A percentile compares a stretch with the other conserved stretches of the same genome.
Conservation (phyloP, 1,284 basidiomycete genomes). For the Lentinus polychrous region DNA sequence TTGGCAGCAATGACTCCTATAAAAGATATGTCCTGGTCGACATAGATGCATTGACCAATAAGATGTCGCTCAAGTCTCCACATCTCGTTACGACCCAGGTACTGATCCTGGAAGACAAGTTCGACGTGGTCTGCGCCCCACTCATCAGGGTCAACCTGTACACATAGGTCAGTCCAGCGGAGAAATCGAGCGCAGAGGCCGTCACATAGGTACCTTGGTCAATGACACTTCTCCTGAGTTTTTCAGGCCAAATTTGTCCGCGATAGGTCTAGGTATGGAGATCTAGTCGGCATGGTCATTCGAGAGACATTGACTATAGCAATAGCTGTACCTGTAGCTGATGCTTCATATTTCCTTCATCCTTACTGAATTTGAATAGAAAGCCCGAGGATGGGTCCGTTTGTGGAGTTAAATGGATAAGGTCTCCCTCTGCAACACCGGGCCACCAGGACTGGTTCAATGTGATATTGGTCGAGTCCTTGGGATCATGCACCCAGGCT, state of each 20-base stretch:
- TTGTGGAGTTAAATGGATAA: slow-evolving; percentile 48
- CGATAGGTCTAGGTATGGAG: slow-evolving; percentile 62
- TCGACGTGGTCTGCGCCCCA: slow-evolving; percentile 80
- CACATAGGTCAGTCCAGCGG: slow-evolving; percentile 6
- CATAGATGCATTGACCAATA: slow-evolving; percentile 68
- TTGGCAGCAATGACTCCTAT: slow-evolving; percentile 75
- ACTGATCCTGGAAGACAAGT: slow-evolving; percentile 87
- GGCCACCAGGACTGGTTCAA: slow-evolving; percentile 72
- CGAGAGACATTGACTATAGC: slow-evolving; percentile 1
- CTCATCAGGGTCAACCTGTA: slow-evolving; percentile 58
- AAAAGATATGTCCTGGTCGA: slow-evolving; percentile 68
- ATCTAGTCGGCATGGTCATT: slow-evolving; percentile 37
- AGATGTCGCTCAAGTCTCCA: slow-evolving; percentile 79
- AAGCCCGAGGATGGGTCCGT: slow-evolving; percentile 44
- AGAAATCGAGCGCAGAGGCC: slow-evolving; percentile 6
- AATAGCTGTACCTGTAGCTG: slow-evolving; percentile 51
- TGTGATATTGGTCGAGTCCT: slow-evolving; percentile 49
- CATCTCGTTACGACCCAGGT: slow-evolving; percentile 90
- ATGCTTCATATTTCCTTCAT: slow-evolving; percentile 52
- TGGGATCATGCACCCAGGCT: slow-evolving; percentile 69
- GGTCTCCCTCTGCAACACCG: slow-evolving; percentile 67
- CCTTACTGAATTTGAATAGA: slow-evolving; percentile 57
- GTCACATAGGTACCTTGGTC: slow-evolving; percentile 46
- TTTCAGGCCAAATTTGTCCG: slow-evolving; percentile 61
- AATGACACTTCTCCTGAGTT: slow-evolving; percentile 65